Evolutionary conservation across 495 filamentous ascomycete species (phyloP).

Genomic region (Parmelia sp.): DNA sequence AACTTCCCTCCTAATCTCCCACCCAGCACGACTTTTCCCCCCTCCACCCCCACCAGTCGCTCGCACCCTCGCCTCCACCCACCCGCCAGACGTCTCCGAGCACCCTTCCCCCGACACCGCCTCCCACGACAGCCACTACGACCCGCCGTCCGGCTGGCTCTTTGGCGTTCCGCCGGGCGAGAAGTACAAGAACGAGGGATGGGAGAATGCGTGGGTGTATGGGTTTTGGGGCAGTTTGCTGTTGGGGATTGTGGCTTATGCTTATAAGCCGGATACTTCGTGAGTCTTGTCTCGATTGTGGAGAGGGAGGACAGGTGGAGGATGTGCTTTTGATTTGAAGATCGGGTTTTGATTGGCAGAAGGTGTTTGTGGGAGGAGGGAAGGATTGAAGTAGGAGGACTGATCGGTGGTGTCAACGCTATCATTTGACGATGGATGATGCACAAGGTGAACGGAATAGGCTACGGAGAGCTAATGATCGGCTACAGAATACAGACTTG

Average conservation of each 20-base stretch:
- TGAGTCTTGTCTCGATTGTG: no score
- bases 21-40: conserved; percentile 2
- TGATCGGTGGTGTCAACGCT: no score
- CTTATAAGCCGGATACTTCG: conserved; percentile 98
- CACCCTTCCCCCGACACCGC: conserved; percentile 25
- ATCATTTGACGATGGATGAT: background rate
- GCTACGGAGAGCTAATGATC: conserved; percentile 4
- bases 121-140: conserved; percentile 72
- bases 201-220: conserved; percentile 84
- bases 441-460: background rate
- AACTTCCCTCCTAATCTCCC: background rate
- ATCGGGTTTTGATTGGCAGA: no score
- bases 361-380: background rate
- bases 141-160: conserved; percentile 85
- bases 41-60: background rate
- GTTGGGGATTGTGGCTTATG: conserved; percentile 73
- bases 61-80: conserved; percentile 14
- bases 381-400: no score
- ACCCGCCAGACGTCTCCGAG: conserved; percentile 14
- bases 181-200: conserved; percentile 92
- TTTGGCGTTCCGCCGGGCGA: conserved; percentile 86
- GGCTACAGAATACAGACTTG: conserved; percentile 87
- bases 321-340: background rate
- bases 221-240: conserved; percentile 82
- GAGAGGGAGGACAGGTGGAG: no score